Evolutionary conservation across 176 grass and related monocot species (phyloP), one percentile per base, ranked within the genome.

Genomic region (Rhynchospora tenuis): DNA sequence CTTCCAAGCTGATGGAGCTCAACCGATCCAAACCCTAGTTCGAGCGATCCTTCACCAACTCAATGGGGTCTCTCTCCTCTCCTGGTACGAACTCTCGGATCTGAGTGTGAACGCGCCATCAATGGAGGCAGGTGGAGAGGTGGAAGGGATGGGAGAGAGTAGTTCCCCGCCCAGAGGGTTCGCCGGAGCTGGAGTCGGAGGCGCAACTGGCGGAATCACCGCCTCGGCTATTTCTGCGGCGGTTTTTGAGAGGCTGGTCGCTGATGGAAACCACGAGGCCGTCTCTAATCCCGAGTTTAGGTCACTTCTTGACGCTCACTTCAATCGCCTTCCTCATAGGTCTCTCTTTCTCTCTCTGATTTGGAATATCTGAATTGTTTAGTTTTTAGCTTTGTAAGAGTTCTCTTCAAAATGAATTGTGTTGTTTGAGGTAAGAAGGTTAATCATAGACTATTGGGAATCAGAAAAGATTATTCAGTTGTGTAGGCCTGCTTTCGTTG

Each of bases 111-210:
- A 43, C 83, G 24, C 3, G 43, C 73, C 16, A 43, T 10, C 55
- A 38, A 76, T 66, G 60, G 83, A 79, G 64, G 80, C 29, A 5
- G 73, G 24, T 14, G 92, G 83, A n/a, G 86, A 95, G 16, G 93
- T 87, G 85, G 96, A 99, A 88, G 96, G 93, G 74, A 90, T 95
- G 59, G 96, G 96, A 28, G 96, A 99, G 93, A 99, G 93, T 81
- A 95, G 88, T 1, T 99, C 96, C 19, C 96, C 93, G 47, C 91
- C 93, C 17, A 82, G 82, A 27, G 86, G 65, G 2, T 42, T 86
- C 20, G 22, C 61, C 2, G 60, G 69, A 52, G 76, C 82, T 3
- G 93, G 85, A 71, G 81, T 79, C 31, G 84, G 46, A 1, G 59
- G 27, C 2, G 80, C 75, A 44, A 80, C n/a, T 59, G 26, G 43